Evolutionary conservation across 108 stramenopile species (phyloP).

Genomic region (Nannochloropsis salina): DNA sequence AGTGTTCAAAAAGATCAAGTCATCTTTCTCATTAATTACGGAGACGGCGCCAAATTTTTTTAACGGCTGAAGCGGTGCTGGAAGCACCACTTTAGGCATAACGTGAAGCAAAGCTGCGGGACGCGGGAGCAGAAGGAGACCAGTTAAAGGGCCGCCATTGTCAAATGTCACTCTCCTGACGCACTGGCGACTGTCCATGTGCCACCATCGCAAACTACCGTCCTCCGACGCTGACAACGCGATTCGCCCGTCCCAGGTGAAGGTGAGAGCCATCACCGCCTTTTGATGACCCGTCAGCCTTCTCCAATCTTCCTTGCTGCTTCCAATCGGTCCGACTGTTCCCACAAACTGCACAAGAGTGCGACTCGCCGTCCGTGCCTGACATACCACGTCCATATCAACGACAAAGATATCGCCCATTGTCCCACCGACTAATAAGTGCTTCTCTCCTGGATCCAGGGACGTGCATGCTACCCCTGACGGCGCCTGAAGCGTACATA

Average conservation of each 20-base stretch:
- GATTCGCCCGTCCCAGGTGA: neutral
- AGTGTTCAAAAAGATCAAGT: neutral
- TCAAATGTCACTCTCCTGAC: conserved; percentile 1
- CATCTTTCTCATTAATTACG: neutral
- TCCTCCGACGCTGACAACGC: neutral
- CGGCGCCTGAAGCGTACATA: neutral
- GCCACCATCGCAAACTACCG: conserved; percentile 1
- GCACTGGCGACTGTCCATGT: conserved; percentile 16
- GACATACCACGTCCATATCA: conserved; percentile 1
- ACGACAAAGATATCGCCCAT: neutral
- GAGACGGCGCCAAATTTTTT: neutral
- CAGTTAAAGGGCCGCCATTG: neutral
- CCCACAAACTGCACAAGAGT: neutral
- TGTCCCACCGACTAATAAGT: neutral
- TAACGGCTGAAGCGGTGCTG: neutral
- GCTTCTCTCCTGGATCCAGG: neutral
- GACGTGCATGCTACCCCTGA: neutral
- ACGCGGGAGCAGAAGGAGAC: neutral
- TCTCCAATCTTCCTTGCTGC: neutral
- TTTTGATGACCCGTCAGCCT: neutral
- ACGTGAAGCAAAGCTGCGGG: neutral
- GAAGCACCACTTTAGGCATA: neutral
- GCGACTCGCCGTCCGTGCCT: neutral
- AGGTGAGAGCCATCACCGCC: neutral
- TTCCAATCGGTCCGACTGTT: neutral